Conservation (phyloP, 495 filamentous ascomycete species). For the Immersiella caudata region DNA sequence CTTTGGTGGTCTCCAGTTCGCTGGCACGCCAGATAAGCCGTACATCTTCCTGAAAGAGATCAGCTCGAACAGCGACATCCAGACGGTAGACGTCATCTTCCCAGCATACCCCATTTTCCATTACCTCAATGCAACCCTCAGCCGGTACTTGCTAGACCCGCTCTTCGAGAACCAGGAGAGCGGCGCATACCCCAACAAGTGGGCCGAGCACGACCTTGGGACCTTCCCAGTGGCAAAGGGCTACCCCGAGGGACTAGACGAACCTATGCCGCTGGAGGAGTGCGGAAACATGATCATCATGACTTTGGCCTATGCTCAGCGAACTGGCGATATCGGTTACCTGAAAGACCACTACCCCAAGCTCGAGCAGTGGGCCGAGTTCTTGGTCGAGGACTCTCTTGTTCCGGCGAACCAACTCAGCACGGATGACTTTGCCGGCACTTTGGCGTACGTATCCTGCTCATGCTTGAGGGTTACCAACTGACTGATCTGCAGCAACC, state of each 20-base stretch:
- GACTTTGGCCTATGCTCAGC: conserved; percentile 65
- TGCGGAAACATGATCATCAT: conserved; percentile 96
- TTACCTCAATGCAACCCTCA: conserved; percentile 81
- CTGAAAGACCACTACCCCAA: conserved; percentile 64
- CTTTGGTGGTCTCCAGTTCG: conserved; percentile 82
- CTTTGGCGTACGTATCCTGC: conserved; percentile 52
- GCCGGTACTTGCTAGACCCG: conserved; percentile 86
- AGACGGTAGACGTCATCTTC: conserved; percentile 97
- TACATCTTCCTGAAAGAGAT: conserved; percentile 94
- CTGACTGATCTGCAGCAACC: conserved; percentile 54
- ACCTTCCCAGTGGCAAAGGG: conserved; percentile 92
- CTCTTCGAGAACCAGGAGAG: conserved; percentile 87
- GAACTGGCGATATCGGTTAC: conserved; percentile 46
- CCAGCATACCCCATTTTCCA: conserved; percentile 87
- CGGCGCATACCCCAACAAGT: conserved; percentile 84
- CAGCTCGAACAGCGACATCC: conserved; percentile 87
- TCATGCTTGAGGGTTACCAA: not conserved
- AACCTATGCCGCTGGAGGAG: conserved; percentile 94
- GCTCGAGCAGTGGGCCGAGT: conserved; percentile 85
- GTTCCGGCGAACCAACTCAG: conserved; percentile 84
- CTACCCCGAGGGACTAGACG: conserved; percentile 79
- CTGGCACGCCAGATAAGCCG: conserved; percentile 74
- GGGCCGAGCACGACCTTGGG: conserved; percentile 89
- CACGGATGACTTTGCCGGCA: conserved; percentile 93
- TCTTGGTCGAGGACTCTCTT: conserved; percentile 78